A percentile compares a stretch with the other conserved stretches of the same genome.
These are phyloP conservation scores for Suillus americanus DNA, from an alignment of 768 basidiomycete species.

Conservation along the genomic window DNA sequence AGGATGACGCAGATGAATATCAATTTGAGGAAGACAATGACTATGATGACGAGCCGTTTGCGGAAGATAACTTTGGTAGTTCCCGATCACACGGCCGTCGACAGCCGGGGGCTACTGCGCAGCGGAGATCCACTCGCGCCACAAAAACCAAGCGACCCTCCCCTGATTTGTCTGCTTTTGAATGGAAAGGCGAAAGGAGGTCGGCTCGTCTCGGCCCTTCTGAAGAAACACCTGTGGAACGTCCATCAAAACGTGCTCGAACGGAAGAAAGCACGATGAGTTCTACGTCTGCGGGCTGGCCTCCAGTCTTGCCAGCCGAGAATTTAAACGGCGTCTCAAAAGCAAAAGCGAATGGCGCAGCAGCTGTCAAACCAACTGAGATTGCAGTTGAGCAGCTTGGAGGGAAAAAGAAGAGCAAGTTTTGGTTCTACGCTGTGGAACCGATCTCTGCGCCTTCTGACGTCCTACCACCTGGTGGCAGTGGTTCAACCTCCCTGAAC, in stretches of 20 bases:
- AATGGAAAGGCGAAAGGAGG: slow-evolving; percentile 76
- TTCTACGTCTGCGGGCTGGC: slow-evolving; percentile 42
- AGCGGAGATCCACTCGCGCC: slow-evolving; percentile 56
- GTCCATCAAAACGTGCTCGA: slow-evolving; percentile 66
- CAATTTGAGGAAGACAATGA: slow-evolving; percentile 62
- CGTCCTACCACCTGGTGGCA: slow-evolving; percentile 19
- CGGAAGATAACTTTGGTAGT: slow-evolving; percentile 40
- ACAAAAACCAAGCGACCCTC: slow-evolving; percentile 53
- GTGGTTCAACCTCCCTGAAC: slow-evolving; percentile 19
- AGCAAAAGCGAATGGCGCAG: slow-evolving; percentile 57
- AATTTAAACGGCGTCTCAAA: slow-evolving; percentile 37
- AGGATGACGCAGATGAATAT: slow-evolving; percentile 71
- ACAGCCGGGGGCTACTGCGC: slow-evolving; percentile 34
- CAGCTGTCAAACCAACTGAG: slow-evolving; percentile 70
- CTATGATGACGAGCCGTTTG: slow-evolving; percentile 58
- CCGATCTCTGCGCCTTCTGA: slow-evolving; percentile 43
- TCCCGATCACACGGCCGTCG: slow-evolving; percentile 41
- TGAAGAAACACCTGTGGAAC: slow-evolving; percentile 50
- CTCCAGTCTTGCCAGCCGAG: slow-evolving; percentile 25
- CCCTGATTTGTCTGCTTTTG: slow-evolving; percentile 45
- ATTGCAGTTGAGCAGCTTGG: slow-evolving; percentile 72
- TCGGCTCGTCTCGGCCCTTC: slow-evolving; percentile 65
- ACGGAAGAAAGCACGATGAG: slow-evolving; percentile 72
- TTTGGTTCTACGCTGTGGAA: slow-evolving; percentile 88
- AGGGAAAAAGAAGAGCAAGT: slow-evolving; percentile 84